Base-by-base conservation (phyloP, 2,329 filamentous ascomycete species). In the Cladophialophora yegresii region DNA sequence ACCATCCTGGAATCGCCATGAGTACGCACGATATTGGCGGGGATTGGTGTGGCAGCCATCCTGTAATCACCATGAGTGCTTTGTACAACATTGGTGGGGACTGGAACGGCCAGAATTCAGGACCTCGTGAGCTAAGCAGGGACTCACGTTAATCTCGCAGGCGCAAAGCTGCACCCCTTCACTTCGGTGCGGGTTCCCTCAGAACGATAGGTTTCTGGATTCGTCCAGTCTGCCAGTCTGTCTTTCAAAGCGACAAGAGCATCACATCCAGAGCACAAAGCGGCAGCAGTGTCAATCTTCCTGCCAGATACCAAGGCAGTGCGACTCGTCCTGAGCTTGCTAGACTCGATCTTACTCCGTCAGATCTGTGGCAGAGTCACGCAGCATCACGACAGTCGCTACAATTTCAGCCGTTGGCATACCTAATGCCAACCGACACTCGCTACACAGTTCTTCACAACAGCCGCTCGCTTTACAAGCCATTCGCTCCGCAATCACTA, bases 251-350 rank as follows among this genome's bases (percentile, higher is more conserved):
- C 54, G 33, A 56, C 32, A 56, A 56, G 54, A 28, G 20, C 49
- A 22, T 28, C 49, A 23, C 4, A 28, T n/a, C 47, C 20, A 51
- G 47, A 56, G 54, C 54, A 56, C 32, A 40, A 33, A 43, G 33
- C n/a, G 33, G 33, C 53, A 55, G 32, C 53, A 55, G 9, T 36
- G 32, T 55, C 53, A 40, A 55, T 16, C 32, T 55, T 55, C n/a
- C 32, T 40, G 32, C 23, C 53, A 40, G 40, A 10, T 36, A 55
- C n/a, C 9, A 55, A 26, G 53, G 53, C 54, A 56, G 54, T 45
- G 54, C 33, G 54, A 56, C 54, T 45, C 54, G 54, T 43, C 43
- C 54, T 56, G 54, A 45, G 54, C 54, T 56, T 56, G 54, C 54
- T 33, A 56, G 16, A 45, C 33, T 26, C 54, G n/a, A 28, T 56